Evolutionary conservation across 23 red algal genomes (phyloP), one percentile per base, ranked within the genome.

Genomic region (Cyanidium caldarium): DNA sequence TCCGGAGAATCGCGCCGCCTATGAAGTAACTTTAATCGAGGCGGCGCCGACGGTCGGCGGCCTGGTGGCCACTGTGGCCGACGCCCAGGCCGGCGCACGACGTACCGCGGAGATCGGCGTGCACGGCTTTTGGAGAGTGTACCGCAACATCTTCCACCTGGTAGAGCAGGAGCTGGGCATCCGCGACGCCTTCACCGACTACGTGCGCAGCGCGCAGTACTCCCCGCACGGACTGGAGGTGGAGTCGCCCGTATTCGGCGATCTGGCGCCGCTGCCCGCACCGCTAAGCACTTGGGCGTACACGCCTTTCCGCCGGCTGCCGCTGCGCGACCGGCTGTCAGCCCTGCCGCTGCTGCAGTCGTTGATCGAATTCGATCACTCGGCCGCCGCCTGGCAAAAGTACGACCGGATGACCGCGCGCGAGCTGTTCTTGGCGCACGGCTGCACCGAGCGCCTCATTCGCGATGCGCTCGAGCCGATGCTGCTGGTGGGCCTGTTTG

Each of bases 341-440:
- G 79, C 79, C 58, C 61, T 91, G 15, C 73, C 79, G 37, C 78
- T 91, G 69, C 69, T 91, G 31, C 58, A 78, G 29, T 70, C 79
- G 2, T 61, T 91, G 42, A 65, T 73, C 34, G 73, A 83, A 40
- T 91, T 80, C 68, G 79, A 83, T 34, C 76, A 77, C 37, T 72
- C 67, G 13, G 44, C 65, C 21, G 73, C 78, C 19, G 75, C 44
- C 23, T 91, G 79, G 79, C 35, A 35, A 19, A 77, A 78, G 41
- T 91, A 83, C 68, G 86, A 91, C 44, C 79, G 72, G 40, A 91
- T 91, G 79, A 91, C 79, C 20, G 86, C 86, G 40, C 76, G 72
- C 37, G 86, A 91, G 57, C 69, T 91, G 37, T 83, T 91, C 26
- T 67, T 43, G 72, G 25, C 40, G 3, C 71, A 83, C 31, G 86